Evolutionary conservation across 306 rosid genomes (phyloP).

Genomic region (Corylus americana): DNA sequence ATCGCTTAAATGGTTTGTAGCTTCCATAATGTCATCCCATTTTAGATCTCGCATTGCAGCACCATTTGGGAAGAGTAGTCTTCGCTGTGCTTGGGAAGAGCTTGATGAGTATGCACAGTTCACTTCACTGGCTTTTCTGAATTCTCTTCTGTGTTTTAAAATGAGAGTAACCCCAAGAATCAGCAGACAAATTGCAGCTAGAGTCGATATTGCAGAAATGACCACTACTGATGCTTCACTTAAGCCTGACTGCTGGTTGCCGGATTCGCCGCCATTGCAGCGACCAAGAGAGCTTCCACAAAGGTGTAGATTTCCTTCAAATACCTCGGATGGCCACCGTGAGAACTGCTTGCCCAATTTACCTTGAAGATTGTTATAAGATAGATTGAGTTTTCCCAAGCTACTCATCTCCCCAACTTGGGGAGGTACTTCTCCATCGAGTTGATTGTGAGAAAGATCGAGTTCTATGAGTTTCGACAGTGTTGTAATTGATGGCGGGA

Average conservation of each 20-base stretch:
- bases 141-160: constrained; percentile 49
- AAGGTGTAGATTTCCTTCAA: constrained; percentile 69
- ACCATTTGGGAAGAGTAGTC: constrained; percentile 62
- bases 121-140: constrained; percentile 50
- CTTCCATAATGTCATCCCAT: constrained; percentile 92
- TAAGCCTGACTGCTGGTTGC: constrained; percentile 41
- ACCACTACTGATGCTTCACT: constrained; percentile 48
- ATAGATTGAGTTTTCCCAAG: constrained; percentile 81
- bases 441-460: constrained; percentile 86
- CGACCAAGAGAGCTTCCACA: constrained; percentile 72
- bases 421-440: constrained; percentile 74
- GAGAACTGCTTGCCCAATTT: constrained; percentile 61
- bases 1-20: constrained; percentile 70
- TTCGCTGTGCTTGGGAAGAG: constrained; percentile 67
- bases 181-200: constrained; percentile 60
- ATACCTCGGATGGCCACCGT: constrained; percentile 64
- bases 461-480: constrained; percentile 74
- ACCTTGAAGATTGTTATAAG: constrained; percentile 78
- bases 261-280: constrained; percentile 38
- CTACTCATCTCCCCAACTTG: constrained; percentile 77
- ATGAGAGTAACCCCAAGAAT: constrained; percentile 46
- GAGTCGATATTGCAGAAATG: constrained; percentile 66
- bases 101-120: constrained; percentile 65
- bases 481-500: constrained; percentile 60
- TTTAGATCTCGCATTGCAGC: constrained; percentile 57